phyloP scores from a whole-genome alignment of 331 rosid species.

The Acacia pycnantha region DNA sequence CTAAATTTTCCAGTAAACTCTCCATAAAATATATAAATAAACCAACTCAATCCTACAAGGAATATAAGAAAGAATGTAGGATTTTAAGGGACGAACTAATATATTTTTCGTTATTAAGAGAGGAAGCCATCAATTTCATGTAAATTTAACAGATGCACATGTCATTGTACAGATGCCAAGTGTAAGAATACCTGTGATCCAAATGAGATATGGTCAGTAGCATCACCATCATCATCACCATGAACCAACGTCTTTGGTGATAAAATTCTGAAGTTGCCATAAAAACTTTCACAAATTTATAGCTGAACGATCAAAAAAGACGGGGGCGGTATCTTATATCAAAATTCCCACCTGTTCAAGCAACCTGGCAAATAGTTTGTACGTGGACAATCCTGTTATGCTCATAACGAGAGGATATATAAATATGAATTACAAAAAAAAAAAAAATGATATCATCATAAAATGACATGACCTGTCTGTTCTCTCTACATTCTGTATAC shows the following conservation, averaged over 20 bases:
- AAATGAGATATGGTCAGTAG: neutral
- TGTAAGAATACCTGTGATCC: slow-evolving; percentile 26
- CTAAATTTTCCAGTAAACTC: neutral
- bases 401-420: slow-evolving; percentile 4
- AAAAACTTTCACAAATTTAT: neutral
- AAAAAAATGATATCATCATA: slow-evolving; percentile 3
- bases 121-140: neutral
- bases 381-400: slow-evolving; percentile 11
- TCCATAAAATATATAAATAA: neutral
- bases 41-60: neutral
- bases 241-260: slow-evolving; percentile 16
- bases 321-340: neutral
- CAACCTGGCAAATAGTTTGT: slow-evolving; percentile 7
- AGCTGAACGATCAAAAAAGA: neutral
- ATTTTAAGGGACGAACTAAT: neutral
- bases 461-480: slow-evolving; percentile 26
- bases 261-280: slow-evolving; percentile 2
- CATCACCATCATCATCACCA: neutral
- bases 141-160: neutral
- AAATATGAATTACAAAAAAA: slow-evolving; percentile 11
- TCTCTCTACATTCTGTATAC: slow-evolving; percentile 55
- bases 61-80: neutral
- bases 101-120: neutral
- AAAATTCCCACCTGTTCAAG: slow-evolving; percentile 16
- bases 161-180: slow-evolving; percentile 19